phyloP scores from a whole-genome alignment of 371 early-diverging fungal species.

The Batkoa obscura region DNA sequence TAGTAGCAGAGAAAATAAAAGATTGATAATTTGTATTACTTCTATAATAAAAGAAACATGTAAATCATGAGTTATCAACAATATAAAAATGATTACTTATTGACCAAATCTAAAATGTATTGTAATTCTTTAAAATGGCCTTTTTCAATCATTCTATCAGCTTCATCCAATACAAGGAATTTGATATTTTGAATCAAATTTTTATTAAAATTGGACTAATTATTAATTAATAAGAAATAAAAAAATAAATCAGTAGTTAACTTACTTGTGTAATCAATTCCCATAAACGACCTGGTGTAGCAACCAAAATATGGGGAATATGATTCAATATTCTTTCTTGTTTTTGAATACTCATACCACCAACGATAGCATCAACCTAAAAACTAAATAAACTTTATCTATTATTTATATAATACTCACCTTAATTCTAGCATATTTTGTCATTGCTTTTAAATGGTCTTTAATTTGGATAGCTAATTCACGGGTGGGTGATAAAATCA shows the following conservation, averaged over 20 bases:
- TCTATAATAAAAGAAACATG: constrained; percentile 6
- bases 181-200: constrained; percentile 28
- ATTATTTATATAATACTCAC: background rate
- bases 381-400: too few species aligned
- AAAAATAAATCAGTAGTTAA: constrained; percentile 10
- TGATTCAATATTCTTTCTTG: constrained; percentile 54
- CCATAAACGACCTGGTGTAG: constrained; percentile 95
- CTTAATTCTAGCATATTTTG: constrained; percentile 31
- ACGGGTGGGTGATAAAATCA: constrained; percentile 79
- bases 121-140: constrained; percentile 74
- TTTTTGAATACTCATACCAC: constrained; percentile 86
- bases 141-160: constrained; percentile 88
- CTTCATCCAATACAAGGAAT: constrained; percentile 90
- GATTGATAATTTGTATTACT: constrained; percentile 38
- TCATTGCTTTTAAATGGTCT: constrained; percentile 43
- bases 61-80: background rate
- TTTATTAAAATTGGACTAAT: constrained; percentile 27
- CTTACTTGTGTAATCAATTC: constrained; percentile 64
- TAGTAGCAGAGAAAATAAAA: constrained; percentile 91
- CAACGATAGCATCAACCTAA: constrained; percentile 54
- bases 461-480: constrained; percentile 82
- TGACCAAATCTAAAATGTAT: constrained; percentile 31
- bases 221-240: background rate
- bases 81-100: background rate
- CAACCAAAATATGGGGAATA: constrained; percentile 76